Evolutionary conservation across 495 filamentous ascomycete genomes (phyloP), one percentile per base, ranked within the genome.

Genomic region (Tuber magnatum): DNA sequence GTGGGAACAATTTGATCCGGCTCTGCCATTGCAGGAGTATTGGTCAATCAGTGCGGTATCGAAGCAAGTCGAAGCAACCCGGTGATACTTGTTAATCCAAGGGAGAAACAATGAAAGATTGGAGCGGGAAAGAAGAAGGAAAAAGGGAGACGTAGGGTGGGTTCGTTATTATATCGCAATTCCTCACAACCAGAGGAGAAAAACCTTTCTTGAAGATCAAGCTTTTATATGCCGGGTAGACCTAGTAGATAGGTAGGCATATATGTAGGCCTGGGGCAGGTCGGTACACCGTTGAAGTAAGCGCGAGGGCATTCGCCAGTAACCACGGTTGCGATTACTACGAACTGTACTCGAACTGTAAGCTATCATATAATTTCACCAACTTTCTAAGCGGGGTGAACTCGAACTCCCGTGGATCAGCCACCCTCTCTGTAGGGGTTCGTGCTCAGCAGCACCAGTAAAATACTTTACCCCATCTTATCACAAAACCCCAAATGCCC

Each of bases 1-100:
- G 87, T 84, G 18, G 87, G 86, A 6, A 86, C 87, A 74, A 88
- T 87, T 76, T 85, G 85, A 75, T 88, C 87, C 10, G 86, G 87
- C 70, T 73, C 77, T 24, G 75, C 61, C 77, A 79, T 79, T 61
- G 28, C 10, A 16, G 28, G n/a, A 61, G 28, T 32, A 16, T 10
- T 0, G n/a, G 12, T 32, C 28, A 16, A 10, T 32, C 14, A 16
- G n/a, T 6, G n/a, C 32, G 22, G n/a, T 61, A 32, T 61, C n/a
- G 56, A 61, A 14, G n/a, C 56, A 61, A 61, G 10, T 16, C 56
- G 10, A 16, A 61, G n/a, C n/a, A 61, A 61, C n/a, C 4, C 56
- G n/a, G 56, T 32, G 56, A 32, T 61, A 18, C 12, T 32, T 61
- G n/a, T 61, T 32, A 32, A 32, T 32, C 56, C n/a, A n/a, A 14